Base-by-base conservation (phyloP, 345 rosid genomes). In the Linum lewisii region DNA sequence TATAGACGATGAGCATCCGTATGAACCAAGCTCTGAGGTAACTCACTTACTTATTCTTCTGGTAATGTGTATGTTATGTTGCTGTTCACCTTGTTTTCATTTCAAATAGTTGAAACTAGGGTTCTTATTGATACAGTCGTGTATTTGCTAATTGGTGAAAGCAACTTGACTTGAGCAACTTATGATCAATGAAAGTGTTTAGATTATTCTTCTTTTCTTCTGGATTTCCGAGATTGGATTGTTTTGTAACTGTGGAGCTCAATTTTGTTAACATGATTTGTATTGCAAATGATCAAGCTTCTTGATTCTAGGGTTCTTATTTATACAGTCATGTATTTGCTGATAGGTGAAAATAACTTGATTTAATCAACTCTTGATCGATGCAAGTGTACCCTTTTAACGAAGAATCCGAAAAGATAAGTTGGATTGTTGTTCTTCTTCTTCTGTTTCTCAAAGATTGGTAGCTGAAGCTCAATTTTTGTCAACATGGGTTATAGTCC, bases 1-100 rank as follows among this genome's bases (percentile, higher is more conserved):
- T 57, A 61, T 70, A 22, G 69, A 65, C 0, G 69, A 65, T 7
- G 69, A 70, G 14, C 74, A 70, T 65, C 54, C 42, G 36, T 51
- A 29, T 2, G 74, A 70, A 60, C 49, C 60, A 8, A 54, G 61
- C 19, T 20, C 63, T 1, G 69, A 62, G 74, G 74, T 70, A 61
- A 51, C 24, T 20, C 15, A 14, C 51, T 58, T 24, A 25, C 11
- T 18, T 3, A 24, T 50, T 67, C 6, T 20, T 19, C 34, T 29
- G n/a, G n/a, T n/a, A n/a, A n/a, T n/a, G n/a, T n/a, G n/a, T n/a
- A n/a, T n/a, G 21, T 24, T 26, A 16, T 42, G 9, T 42, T 16
- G 15, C 4, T 42, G 47, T 16, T 42, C 47, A 42, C 1, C 18
- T 42, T 11, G 47, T 16, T 42, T 42, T 16, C 47, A 11, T 42